Base-by-base conservation (phyloP, 768 basidiomycete species). In the Filobasidium wieringae region DNA sequence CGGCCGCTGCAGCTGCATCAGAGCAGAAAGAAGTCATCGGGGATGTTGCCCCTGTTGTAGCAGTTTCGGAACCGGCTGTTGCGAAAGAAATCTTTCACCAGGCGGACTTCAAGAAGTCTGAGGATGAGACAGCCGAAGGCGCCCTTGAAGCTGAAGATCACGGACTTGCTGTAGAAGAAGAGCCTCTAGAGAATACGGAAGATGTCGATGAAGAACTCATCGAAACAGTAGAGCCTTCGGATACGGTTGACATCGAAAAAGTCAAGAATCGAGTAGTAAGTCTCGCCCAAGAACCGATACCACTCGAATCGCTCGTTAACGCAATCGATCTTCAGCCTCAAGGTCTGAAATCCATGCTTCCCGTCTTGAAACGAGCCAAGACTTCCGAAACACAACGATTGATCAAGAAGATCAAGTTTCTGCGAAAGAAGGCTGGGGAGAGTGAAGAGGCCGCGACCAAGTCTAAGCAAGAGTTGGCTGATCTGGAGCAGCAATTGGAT, bases 331-430 rank as follows among this genome's bases (percentile, higher is more conserved):
- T 52, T 22, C 56, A 93, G 90, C 82, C 86, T 65, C 87, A 87
- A 69, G 80, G 80, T 58, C 68, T 85, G 51, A 85, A 81, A 68
- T 84, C 85, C 63, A 79, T 86, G 8, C 79, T 80, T 62, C 86
- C 85, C 64, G 80, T 84, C 4, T 81, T 84, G 29, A 92, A 88
- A 76, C 87, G 85, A 66, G 84, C 85, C 9, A 87, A 82, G 69
- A 75, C 80, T 0, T 86, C 87, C 60, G 90, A 93, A 75, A 81
- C 80, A 0, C 86, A 84, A 71, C 86, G 84, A 69, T 73, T 85
- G n/a, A 79, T 90, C 58, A 92, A 89, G 77, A 83, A 81, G 72
- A 75, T 91, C 29, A 89, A 86, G 71, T 79, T 77, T 26, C 71
- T 84, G 29, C 76, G 85, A 86, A 86, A 61, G 51, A 76, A 45